Percentiles rank a stretch among this genome's conserved stretches.
Conservation (phyloP, 2,329 filamentous ascomycete species). For the Colletotrichum scovillei region DNA sequence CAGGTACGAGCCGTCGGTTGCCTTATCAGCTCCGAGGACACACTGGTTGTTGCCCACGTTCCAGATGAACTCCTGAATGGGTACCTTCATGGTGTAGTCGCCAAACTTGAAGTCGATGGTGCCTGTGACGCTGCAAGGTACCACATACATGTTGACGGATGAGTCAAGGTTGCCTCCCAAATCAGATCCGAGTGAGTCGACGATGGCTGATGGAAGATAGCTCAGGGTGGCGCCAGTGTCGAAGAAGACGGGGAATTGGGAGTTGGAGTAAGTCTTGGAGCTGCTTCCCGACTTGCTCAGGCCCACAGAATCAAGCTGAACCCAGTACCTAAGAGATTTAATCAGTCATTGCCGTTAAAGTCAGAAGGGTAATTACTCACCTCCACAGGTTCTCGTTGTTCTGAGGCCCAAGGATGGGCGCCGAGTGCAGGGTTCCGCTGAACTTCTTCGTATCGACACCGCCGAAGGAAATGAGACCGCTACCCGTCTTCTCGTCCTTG, state of each 20-base stretch:
- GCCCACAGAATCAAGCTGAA: conserved; percentile 51
- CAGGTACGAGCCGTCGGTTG: conserved; percentile 45
- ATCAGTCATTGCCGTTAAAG: not conserved
- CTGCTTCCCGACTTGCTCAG: conserved; percentile 45
- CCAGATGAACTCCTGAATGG: conserved; percentile 60
- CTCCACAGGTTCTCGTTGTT: conserved; percentile 39
- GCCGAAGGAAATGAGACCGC: conserved; percentile 53
- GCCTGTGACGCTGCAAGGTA: conserved; percentile 58
- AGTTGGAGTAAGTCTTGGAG: conserved; percentile 39
- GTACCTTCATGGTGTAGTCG: conserved; percentile 55
- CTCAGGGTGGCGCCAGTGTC: conserved; percentile 77
- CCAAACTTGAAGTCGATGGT: conserved; percentile 62
- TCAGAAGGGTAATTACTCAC: not conserved
- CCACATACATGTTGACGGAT: conserved; percentile 56
- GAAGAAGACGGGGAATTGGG: conserved; percentile 62
- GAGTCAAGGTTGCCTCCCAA: conserved; percentile 57
- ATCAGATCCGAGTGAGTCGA: conserved; percentile 55
- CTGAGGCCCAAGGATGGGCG: conserved; percentile 43
- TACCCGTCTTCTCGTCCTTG: conserved; percentile 39
- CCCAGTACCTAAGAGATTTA: conserved; percentile 50
- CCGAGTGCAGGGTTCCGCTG: conserved; percentile 46
- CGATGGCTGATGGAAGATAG: conserved; percentile 70
- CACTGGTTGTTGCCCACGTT: conserved; percentile 47
- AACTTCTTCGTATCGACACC: conserved; percentile 60
- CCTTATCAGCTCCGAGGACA: conserved; percentile 59